A percentile compares a stretch with the other conserved stretches of the same genome.
Conservation (phyloP, 129 eudicot species). For the Flaveria ramosissima region DNA sequence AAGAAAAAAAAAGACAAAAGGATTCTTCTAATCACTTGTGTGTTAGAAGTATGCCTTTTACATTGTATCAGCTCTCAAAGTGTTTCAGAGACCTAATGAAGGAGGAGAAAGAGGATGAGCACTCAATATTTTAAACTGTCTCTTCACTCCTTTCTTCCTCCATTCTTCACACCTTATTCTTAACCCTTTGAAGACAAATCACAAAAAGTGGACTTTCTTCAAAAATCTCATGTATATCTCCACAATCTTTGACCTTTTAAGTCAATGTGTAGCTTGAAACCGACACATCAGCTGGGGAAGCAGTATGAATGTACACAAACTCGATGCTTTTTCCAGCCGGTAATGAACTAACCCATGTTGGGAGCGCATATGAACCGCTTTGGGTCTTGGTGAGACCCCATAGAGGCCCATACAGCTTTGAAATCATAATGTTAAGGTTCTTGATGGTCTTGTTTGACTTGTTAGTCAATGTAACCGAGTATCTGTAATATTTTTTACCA, state of each 20-base stretch:
- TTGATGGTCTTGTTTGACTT: conserved; percentile 68
- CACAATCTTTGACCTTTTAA: conserved; percentile 31
- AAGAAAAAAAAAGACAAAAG: not conserved
- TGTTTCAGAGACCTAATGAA: conserved; percentile 44
- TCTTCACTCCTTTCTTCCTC: conserved; percentile 88
- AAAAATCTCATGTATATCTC: conserved; percentile 28
- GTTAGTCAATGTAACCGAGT: conserved; percentile 70
- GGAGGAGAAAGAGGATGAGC: conserved; percentile 99
- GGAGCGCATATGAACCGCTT: conserved; percentile 61
- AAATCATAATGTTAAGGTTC: conserved; percentile 55
- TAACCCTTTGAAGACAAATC: conserved; percentile 42
- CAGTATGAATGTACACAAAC: conserved; percentile 75
- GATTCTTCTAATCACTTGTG: conserved; percentile 28
- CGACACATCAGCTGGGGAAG: conserved; percentile 52
- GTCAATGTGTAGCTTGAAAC: conserved; percentile 65
- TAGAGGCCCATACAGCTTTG: conserved; percentile 77
- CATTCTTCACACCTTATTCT: conserved; percentile 47
- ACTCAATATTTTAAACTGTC: conserved; percentile 47
- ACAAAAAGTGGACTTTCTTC: conserved; percentile 38
- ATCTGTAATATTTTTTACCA: conserved; percentile 83
- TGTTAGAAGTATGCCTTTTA: conserved; percentile 41
- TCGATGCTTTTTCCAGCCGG: conserved; percentile 78
- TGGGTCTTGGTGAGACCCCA: conserved; percentile 79
- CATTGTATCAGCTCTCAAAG: conserved; percentile 38
- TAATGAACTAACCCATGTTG: conserved; percentile 66